Evolutionary conservation across 495 filamentous ascomycete genomes (phyloP).

Genomic region (Penicillium roqueforti): DNA sequence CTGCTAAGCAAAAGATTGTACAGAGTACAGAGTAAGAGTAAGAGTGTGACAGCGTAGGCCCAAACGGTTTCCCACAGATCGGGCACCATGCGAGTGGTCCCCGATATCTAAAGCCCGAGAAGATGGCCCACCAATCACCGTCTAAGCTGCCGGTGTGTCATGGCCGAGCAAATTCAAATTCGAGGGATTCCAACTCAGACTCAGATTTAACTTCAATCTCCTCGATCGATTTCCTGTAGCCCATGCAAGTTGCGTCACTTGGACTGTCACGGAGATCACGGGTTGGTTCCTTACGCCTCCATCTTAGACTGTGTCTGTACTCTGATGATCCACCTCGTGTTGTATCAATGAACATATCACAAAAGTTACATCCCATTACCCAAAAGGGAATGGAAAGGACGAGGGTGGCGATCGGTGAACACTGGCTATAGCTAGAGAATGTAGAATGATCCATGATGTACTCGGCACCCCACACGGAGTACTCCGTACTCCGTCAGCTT

Average conservation of each 20-base stretch:
- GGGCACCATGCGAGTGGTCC: conserved; percentile 28
- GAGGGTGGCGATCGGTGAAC: background rate
- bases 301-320: background rate
- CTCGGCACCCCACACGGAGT: no score
- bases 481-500: background rate
- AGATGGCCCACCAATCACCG: conserved; percentile 15
- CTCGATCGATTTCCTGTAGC: no score
- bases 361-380: background rate
- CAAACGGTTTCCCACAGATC: conserved; percentile 28
- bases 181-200: background rate
- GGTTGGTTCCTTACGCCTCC: background rate
- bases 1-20: no score
- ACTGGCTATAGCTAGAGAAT: background rate
- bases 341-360: background rate
- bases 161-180: background rate
- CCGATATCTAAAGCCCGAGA: conserved; percentile 28
- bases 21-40: background rate
- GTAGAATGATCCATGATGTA: background rate
- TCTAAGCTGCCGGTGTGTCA: background rate
- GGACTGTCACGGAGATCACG: background rate
- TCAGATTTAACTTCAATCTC: background rate
- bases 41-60: conserved; percentile 3
- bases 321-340: background rate
- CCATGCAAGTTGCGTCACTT: background rate
- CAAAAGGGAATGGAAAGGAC: background rate